A percentile compares a stretch with the other conserved stretches of the same genome.
phyloP scores from a whole-genome alignment of 2,329 filamentous ascomycete genomes.

The Arthrobotrys sinensis region DNA sequence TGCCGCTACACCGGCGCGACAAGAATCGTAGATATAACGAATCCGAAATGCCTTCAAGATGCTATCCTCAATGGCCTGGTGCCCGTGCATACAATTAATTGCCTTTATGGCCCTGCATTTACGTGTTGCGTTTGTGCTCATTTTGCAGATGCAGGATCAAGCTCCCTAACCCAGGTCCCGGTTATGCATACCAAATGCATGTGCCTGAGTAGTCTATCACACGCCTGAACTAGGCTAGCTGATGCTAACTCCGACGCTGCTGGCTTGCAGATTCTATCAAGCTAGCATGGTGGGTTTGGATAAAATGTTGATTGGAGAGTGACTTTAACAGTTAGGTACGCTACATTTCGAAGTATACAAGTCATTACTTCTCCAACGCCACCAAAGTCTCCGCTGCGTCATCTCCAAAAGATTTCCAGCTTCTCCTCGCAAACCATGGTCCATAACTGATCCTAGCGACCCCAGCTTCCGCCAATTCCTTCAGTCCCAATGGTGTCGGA shows the following conservation, averaged over 20 bases:
- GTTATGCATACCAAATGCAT: neutral
- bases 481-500: slow-evolving; percentile 68
- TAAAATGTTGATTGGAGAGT: no score
- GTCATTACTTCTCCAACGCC: slow-evolving; percentile 22
- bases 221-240: neutral
- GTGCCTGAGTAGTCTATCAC: neutral
- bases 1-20: no score
- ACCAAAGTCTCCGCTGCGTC: slow-evolving; percentile 38
- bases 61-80: no score
- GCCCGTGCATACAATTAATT: no score
- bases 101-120: neutral
- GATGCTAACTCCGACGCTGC: no score
- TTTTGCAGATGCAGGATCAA: neutral
- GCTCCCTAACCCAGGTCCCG: neutral
- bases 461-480: slow-evolving; percentile 70
- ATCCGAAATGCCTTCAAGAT: no score
- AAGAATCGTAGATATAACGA: no score
- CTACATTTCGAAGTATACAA: neutral
- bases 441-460: slow-evolving; percentile 74
- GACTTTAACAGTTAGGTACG: no score
- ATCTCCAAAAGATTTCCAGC: slow-evolving; percentile 47
- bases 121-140: slow-evolving; percentile 5
- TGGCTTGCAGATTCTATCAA: no score
- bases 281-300: no score
- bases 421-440: slow-evolving; percentile 65